These are phyloP conservation scores for Nicotiana noctiflora DNA, from an alignment of 257 asterid species.

Conservation along the genomic window DNA sequence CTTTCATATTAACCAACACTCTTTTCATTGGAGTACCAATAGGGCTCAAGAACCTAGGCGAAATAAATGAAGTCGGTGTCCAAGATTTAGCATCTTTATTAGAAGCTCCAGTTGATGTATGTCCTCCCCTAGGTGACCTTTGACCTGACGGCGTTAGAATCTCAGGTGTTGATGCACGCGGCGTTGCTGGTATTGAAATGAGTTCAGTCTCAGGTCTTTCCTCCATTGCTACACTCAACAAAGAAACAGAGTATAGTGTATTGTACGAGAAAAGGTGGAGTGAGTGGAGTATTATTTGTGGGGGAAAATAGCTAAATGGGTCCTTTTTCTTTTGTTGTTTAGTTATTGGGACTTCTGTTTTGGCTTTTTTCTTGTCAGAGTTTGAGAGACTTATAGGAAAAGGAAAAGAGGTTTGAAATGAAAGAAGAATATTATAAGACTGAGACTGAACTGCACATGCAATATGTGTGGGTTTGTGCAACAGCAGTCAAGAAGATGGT, in stretches of 20 bases:
- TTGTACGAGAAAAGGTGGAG: background rate
- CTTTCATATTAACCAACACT: constrained; percentile 85
- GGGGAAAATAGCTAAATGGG: background rate
- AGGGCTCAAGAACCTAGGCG: constrained; percentile 93
- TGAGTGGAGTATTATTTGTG: background rate
- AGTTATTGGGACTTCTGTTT: background rate
- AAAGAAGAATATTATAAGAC: background rate
- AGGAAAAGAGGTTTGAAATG: background rate
- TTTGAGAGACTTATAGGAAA: too few relatives aligned
- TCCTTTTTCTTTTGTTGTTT: background rate
- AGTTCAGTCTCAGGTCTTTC: constrained; percentile 95
- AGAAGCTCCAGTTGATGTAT: constrained; percentile 29
- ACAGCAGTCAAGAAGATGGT: background rate
- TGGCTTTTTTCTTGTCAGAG: background rate
- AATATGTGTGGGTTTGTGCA: background rate
- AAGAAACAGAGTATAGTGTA: background rate
- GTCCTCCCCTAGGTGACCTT: constrained; percentile 72
- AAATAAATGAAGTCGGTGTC: constrained; percentile 95
- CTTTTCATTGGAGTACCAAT: constrained; percentile 98
- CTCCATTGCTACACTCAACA: constrained; percentile 40
- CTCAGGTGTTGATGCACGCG: constrained; percentile 97
- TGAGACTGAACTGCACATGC: constrained; percentile 5
- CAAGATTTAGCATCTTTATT: constrained; percentile 65
- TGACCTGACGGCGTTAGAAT: constrained; percentile 83
- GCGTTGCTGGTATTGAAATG: constrained; percentile 93